Percentiles rank a stretch among this genome's conserved stretches.
These are phyloP conservation scores for Huntiella moniliformis DNA, from an alignment of 2,329 filamentous ascomycete species.

Conservation along the genomic window DNA sequence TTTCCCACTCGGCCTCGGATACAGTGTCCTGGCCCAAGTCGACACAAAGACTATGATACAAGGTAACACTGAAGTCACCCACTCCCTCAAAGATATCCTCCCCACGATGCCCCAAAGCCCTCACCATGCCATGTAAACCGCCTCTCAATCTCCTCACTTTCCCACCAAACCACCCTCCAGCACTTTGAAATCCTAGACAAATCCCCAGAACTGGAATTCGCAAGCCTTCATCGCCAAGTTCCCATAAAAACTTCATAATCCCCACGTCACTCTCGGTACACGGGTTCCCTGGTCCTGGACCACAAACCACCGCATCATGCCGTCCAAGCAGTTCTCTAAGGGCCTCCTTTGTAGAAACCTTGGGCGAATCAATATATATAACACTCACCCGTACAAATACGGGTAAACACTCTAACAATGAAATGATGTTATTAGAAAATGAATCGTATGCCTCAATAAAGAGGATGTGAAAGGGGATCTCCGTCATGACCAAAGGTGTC, in stretches of 20 bases:
- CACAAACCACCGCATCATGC: constrained; percentile 75
- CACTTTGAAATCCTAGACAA: constrained; percentile 74
- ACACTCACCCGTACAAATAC: constrained; percentile 39
- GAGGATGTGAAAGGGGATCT: constrained; percentile 36
- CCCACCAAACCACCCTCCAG: constrained; percentile 51
- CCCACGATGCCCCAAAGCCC: constrained; percentile 37
- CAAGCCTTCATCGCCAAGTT: constrained; percentile 11
- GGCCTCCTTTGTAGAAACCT: constrained; percentile 20
- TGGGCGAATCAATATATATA: constrained; percentile 50
- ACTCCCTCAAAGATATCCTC: constrained; percentile 48
- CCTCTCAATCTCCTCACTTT: constrained; percentile 45
- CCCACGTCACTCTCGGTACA: constrained; percentile 57
- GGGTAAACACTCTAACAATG: constrained; percentile 54
- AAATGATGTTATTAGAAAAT: constrained; percentile 87
- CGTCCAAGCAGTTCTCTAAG: constrained; percentile 22
- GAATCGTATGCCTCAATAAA: constrained; percentile 95
- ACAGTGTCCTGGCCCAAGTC: constrained; percentile 32
- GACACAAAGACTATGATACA: constrained; percentile 52
- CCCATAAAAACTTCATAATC: constrained; percentile 61
- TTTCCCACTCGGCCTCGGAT: constrained; percentile 19
- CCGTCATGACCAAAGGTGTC: neutral
- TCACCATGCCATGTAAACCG: constrained; percentile 68
- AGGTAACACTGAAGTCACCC: constrained; percentile 45
- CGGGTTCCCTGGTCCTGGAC: constrained; percentile 77
- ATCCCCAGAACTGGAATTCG: constrained; percentile 64